Percentiles rank a stretch among this genome's conserved stretches.
phyloP scores from a whole-genome alignment of 1,139 yeast genomes.

The Kodamaea alishanica region DNA sequence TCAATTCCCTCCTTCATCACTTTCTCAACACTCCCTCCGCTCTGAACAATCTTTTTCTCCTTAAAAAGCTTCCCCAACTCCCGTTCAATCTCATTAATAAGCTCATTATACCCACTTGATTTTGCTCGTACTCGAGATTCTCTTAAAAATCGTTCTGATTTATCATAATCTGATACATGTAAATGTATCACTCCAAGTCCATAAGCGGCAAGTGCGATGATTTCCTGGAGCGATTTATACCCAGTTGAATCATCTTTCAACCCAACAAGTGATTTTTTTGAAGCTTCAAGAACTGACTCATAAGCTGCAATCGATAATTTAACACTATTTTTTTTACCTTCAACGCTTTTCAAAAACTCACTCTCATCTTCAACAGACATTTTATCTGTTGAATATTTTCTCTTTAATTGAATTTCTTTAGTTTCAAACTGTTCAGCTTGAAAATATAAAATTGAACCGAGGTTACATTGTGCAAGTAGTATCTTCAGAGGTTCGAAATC shows the following conservation, averaged over 20 bases:
- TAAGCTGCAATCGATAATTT: constrained; percentile 44
- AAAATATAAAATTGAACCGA: constrained; percentile 67
- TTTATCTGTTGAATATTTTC: constrained; percentile 18
- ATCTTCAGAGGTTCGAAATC: constrained; percentile 66
- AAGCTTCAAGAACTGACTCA: constrained; percentile 52
- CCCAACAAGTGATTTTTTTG: constrained; percentile 31
- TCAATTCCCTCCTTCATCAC: constrained; percentile 6
- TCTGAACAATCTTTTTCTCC: constrained; percentile 42
- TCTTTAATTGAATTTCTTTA: constrained; percentile 32
- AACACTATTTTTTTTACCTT: constrained; percentile 39
- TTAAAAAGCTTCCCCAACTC: constrained; percentile 58
- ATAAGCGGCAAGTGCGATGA: constrained; percentile 72
- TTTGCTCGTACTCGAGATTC: constrained; percentile 72
- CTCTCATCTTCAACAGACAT: constrained; percentile 14
- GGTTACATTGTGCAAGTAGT: constrained; percentile 63
- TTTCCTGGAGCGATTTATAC: constrained; percentile 5
- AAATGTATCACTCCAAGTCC: constrained; percentile 79
- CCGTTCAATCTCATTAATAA: constrained; percentile 61
- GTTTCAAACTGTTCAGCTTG: constrained; percentile 68
- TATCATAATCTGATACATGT: constrained; percentile 51
- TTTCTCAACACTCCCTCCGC: constrained; percentile 8
- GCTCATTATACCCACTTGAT: constrained; percentile 61
- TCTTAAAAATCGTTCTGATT: constrained; percentile 59
- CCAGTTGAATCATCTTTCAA: constrained; percentile 1
- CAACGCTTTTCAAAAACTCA: constrained; percentile 19